Evolutionary conservation across 306 rosid species (phyloP), one percentile per base, ranked within the genome.

Genomic region (Lathyrus tuberosus): DNA sequence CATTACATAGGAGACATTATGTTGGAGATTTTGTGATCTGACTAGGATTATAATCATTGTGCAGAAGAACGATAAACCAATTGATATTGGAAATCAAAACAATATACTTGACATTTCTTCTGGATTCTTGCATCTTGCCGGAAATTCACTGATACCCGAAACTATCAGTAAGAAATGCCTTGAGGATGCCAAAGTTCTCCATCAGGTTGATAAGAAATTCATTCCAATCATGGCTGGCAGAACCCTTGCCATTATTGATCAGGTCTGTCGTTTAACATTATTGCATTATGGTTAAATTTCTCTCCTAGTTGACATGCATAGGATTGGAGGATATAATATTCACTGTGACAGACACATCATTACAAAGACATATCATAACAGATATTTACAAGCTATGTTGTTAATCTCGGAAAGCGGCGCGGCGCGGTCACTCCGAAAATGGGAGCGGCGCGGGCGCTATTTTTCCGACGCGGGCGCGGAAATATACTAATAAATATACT

Each of bases 181-280:
- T 10, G 85, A 81, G 67, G 76, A 84, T 70, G 93, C 91, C 67
- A 88, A 76, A 76, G 95, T 88, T 81, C 95, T 94, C 66, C 88
- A 66, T 54, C 99, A 94, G 87, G 86, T 94, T 77, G 99, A 94
- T 81, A 88, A 94, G 83, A 94, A 94, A 79, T 94, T 84, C 83
- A 94, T 94, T 78, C 96, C 96, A 47, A 76, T 94, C 58, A 87
- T 86, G 81, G 93, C 89, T 14, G 88, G 92, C 64, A 80, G 69
- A 75, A 87, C 79, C 65, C 87, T 94, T 75, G 96, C 95, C 73
- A 68, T 86, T 76, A 86, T 94, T 81, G 99, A 94, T 79, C 99
- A 91, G 99, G 99, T 94, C 44, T 42, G 56, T 73, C 65, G 10
- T 63, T 63, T 11, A 41, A 41, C 20, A 40, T 63, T 51, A 20